Conservation (phyloP, 345 rosid species). For the Salix purpurea region DNA sequence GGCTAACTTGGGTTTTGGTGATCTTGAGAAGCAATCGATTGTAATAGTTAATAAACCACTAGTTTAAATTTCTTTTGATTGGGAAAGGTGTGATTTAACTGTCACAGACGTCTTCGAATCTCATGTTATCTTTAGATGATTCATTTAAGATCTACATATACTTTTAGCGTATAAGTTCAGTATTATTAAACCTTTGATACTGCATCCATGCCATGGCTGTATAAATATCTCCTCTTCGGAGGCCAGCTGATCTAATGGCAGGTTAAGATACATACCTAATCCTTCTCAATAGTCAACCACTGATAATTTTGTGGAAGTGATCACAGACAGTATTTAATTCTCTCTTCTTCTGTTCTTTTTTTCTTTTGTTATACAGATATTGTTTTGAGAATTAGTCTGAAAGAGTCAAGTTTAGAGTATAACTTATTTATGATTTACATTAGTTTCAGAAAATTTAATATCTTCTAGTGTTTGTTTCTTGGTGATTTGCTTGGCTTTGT, state of each 20-base stretch:
- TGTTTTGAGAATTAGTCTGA: neutral
- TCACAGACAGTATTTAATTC: neutral
- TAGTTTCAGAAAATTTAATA: too few relatives aligned
- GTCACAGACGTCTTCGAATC: neutral
- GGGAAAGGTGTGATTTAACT: neutral
- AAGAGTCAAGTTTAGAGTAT: neutral
- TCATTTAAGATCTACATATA: neutral
- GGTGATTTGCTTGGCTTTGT: too few relatives aligned
- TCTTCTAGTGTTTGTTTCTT: too few relatives aligned
- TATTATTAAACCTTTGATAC: neutral
- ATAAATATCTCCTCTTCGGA: neutral
- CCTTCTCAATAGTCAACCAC: neutral
- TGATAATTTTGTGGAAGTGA: neutral
- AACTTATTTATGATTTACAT: too few relatives aligned
- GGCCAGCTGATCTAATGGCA: neutral
- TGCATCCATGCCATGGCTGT: neutral
- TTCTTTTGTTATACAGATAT: neutral
- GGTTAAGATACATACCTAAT: neutral
- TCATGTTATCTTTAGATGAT: neutral
- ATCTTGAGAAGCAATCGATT: neutral
- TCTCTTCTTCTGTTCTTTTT: too few relatives aligned
- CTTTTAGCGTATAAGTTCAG: neutral
- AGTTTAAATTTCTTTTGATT: neutral
- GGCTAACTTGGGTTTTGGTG: neutral
- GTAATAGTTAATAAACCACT: neutral